Conservation (phyloP, 164 flowering plant species). For the Magnolia officinalis region DNA sequence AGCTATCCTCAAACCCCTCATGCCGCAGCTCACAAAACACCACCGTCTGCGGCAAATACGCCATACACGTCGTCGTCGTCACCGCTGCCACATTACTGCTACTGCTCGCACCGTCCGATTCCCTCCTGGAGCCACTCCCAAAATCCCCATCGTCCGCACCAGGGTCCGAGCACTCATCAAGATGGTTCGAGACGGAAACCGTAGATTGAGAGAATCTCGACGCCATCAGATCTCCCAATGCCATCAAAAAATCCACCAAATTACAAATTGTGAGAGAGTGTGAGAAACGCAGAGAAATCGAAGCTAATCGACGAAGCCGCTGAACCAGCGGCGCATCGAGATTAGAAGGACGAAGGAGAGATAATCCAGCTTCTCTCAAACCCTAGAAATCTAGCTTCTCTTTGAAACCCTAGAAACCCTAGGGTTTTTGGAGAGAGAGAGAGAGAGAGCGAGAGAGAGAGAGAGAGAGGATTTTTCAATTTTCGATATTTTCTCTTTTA, state of each 20-base stretch:
- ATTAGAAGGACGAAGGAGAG: constrained; percentile 38
- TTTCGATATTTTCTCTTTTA: neutral
- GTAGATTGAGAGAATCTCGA: constrained; percentile 72
- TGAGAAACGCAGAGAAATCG: neutral
- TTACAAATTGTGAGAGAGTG: constrained; percentile 22
- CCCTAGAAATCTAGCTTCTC: constrained; percentile 17
- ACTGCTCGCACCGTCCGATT: constrained; percentile 46
- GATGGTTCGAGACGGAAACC: constrained; percentile 45
- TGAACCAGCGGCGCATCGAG: constrained; percentile 82
- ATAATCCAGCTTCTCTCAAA: constrained; percentile 67
- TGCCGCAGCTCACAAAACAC: constrained; percentile 80
- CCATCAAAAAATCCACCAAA: constrained; percentile 56
- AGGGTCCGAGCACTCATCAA: constrained; percentile 43
- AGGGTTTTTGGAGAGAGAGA: neutral
- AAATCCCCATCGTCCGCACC: constrained; percentile 33
- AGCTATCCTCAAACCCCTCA: constrained; percentile 65
- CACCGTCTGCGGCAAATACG: constrained; percentile 71
- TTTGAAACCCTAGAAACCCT: constrained; percentile 20
- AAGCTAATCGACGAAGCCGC: constrained; percentile 70
- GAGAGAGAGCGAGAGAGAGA: neutral
- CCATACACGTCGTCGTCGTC: constrained; percentile 57
- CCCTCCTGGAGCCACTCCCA: constrained; percentile 32
- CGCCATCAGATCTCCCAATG: constrained; percentile 95
- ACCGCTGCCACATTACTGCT: constrained; percentile 39
- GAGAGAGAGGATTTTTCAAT: neutral